phyloP scores from a whole-genome alignment of 768 basidiomycete species.

The Kwoniella shandongensis region DNA sequence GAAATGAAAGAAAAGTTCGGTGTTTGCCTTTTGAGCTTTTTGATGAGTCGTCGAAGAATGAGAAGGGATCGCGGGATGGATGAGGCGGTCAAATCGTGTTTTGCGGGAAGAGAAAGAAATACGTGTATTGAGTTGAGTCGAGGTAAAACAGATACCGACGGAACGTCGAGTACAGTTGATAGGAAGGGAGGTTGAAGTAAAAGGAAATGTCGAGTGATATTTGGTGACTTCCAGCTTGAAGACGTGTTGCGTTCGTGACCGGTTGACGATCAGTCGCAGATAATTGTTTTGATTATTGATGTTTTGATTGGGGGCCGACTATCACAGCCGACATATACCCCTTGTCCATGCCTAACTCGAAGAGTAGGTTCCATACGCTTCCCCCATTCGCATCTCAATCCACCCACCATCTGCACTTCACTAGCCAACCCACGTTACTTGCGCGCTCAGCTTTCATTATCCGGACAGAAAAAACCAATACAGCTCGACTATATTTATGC shows the following conservation, averaged over 20 bases:
- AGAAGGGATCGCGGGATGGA: constrained; percentile 52
- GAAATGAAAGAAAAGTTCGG: constrained; percentile 2
- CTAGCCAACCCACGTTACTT: constrained; percentile 3
- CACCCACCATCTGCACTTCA: not conserved
- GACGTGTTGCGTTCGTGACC: constrained; percentile 9
- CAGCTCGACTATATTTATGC: constrained; percentile 18
- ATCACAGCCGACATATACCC: constrained; percentile 40
- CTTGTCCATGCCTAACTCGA: constrained; percentile 47
- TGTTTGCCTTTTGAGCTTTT: constrained; percentile 1
- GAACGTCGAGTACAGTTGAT: too few species aligned
- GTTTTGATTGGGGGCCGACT: constrained; percentile 27
- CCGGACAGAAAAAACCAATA: constrained; percentile 4
- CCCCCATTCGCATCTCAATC: constrained; percentile 1
- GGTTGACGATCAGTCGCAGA: not conserved
- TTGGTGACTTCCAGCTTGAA: not conserved
- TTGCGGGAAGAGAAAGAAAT: constrained; percentile 1
- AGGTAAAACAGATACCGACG: too few species aligned
- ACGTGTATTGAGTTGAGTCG: constrained; percentile 5
- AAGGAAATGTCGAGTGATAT: constrained; percentile 4
- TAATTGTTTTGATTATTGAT: constrained; percentile 7
- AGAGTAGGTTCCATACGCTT: constrained; percentile 33
- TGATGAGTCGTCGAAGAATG: not conserved
- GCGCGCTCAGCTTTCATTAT: not conserved
- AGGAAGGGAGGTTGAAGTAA: constrained; percentile 8
- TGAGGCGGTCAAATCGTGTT: constrained; percentile 50